Evolutionary conservation across 108 stramenopile species (phyloP), one percentile per base, ranked within the genome.

Genomic region (Heterococcus sp.): DNA sequence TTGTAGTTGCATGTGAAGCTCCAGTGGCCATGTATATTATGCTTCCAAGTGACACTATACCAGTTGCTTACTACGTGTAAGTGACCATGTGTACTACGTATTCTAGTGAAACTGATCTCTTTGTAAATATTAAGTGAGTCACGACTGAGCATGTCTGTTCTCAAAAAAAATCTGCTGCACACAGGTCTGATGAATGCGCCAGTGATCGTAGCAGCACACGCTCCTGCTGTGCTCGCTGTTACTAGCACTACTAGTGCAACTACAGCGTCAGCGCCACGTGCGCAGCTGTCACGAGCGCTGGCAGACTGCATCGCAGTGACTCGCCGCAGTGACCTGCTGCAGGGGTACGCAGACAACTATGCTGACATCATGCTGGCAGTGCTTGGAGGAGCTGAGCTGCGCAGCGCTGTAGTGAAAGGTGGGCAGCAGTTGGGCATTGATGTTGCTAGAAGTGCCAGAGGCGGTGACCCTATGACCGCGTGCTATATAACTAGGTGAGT

Each of bases 401-500:
- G 2, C 38, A 38, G 21, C 1, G 71, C 71, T n/a, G 71, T n/a
- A n/a, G n/a, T n/a, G n/a, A n/a, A n/a, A n/a, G n/a, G n/a, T 68
- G 67, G 32, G 28, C 11, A 31, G 34, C 26, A 32, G 27, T 37
- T 37, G 14, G 69, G 28, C 28, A 35, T 38, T 8, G 26, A 66
- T 32, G 74, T 58, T 32, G 46, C n/a, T 3, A 32, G 27, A 37
- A n/a, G n/a, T n/a, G n/a, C n/a, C 65, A 65, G 31, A 37, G 2
- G 30, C 31, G 34, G 39, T 28, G 78, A 79, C 38, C 74, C 66
- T 5, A 72, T 76, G 67, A 35, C 68, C 1, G 86, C 86, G 83
- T 95, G 94, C 82, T 95, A 95, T 72, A 73, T 95, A 1, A 35
- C 46, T 14, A 8, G 46, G 46, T 58, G 46, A 58, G n/a, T n/a